Conservation (phyloP, 2,329 filamentous ascomycete species). For the Magnaporthales sp. region DNA sequence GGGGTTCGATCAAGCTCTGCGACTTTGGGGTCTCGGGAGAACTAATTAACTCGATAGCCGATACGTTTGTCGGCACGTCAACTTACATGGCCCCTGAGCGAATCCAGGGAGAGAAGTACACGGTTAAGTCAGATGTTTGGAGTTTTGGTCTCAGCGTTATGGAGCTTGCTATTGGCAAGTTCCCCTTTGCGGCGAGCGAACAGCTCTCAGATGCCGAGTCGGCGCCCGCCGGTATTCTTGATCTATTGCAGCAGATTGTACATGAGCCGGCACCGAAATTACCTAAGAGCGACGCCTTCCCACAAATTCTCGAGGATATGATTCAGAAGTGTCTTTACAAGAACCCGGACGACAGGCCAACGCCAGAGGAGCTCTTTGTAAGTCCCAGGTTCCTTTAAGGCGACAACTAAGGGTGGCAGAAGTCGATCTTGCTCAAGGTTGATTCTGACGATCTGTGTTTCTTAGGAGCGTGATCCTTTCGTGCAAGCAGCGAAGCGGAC, state of each 20-base stretch:
- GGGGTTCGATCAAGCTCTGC: slow-evolving; percentile 91
- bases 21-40: slow-evolving; percentile 99
- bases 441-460: slow-evolving; percentile 15
- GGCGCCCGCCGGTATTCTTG: slow-evolving; percentile 87
- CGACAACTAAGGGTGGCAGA: too few relatives aligned
- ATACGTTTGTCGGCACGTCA: slow-evolving; percentile 96
- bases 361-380: slow-evolving; percentile 88
- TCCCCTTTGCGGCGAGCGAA: slow-evolving; percentile 77
- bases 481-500: slow-evolving; percentile 94
- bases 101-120: slow-evolving; percentile 95
- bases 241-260: slow-evolving; percentile 94
- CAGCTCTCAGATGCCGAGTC: slow-evolving; percentile 64
- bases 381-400: slow-evolving; percentile 25
- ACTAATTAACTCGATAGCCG: slow-evolving; percentile 93
- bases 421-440: too few relatives aligned
- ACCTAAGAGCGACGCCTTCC: slow-evolving; percentile 96
- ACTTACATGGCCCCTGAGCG: slow-evolving; percentile 99
- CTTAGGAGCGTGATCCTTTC: slow-evolving; percentile 82
- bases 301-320: slow-evolving; percentile 89
- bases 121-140: slow-evolving; percentile 98
- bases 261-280: slow-evolving; percentile 89
- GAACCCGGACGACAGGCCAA: slow-evolving; percentile 78
- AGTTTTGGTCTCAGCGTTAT: slow-evolving; percentile 92
- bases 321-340: slow-evolving; percentile 94
- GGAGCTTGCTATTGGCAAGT: slow-evolving; percentile 95